phyloP scores from a whole-genome alignment of 1,284 basidiomycete species.

The Ceratobasidium sp. region DNA sequence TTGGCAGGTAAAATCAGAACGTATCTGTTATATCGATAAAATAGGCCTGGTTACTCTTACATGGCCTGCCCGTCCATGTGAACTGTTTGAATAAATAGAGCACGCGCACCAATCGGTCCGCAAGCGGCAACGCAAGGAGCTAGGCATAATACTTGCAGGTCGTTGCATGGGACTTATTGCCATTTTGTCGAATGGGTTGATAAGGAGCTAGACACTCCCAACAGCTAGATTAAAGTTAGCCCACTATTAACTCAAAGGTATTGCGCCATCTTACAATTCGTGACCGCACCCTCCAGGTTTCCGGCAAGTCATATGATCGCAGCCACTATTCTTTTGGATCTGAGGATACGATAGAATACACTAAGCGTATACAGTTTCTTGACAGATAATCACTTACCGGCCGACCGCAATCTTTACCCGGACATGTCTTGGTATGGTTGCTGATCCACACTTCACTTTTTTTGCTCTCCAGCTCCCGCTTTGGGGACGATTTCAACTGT shows the following conservation, averaged over 20 bases:
- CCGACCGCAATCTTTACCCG: neutral
- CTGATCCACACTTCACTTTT: conserved; percentile 31
- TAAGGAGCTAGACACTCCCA: conserved; percentile 16
- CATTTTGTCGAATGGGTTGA: neutral
- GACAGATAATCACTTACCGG: neutral
- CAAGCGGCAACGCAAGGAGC: no score
- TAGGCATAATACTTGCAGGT: conserved; percentile 11
- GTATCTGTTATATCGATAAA: no score
- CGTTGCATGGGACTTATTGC: neutral
- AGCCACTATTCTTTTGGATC: conserved; percentile 20
- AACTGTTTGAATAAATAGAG: no score
- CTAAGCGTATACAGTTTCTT: neutral
- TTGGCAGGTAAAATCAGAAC: no score
- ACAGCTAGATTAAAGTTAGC: neutral
- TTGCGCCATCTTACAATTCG: conserved; percentile 3
- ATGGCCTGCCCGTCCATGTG: no score
- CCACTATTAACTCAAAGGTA: neutral
- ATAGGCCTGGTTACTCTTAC: no score
- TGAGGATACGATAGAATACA: neutral
- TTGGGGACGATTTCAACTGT: neutral
- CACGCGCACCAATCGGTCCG: no score
- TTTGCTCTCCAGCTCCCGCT: neutral
- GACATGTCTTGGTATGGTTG: conserved; percentile 5
- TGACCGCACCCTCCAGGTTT: conserved; percentile 20
- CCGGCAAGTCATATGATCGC: conserved; percentile 27